A percentile compares a stretch with the other conserved stretches of the same genome.
These are phyloP conservation scores for Punica granatum DNA, from an alignment of 345 rosid genomes.

Conservation along the genomic window DNA sequence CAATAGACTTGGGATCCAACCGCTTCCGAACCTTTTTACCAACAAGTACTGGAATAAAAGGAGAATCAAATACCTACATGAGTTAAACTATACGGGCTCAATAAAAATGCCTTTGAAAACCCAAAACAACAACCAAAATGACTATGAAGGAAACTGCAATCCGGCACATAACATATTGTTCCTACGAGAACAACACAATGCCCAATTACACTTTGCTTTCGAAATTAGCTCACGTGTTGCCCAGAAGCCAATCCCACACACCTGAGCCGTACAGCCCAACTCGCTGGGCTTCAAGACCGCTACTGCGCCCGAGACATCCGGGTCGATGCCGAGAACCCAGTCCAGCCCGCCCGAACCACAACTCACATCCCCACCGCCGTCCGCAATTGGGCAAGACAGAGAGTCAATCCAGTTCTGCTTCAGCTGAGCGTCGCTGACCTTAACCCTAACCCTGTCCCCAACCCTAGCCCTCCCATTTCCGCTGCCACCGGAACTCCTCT, in stretches of 20 bases:
- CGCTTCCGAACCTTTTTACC: constrained; percentile 68
- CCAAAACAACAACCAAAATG: not conserved
- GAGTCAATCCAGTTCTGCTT: constrained; percentile 19
- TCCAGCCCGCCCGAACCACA: constrained; percentile 16
- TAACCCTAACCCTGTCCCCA: constrained; percentile 13
- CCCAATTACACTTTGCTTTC: not conserved
- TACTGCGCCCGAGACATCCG: constrained; percentile 74
- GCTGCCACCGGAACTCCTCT: not conserved
- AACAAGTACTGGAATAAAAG: constrained; percentile 54
- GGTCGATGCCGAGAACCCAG: constrained; percentile 80
- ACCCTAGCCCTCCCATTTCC: constrained; percentile 4
- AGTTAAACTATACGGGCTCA: not conserved
- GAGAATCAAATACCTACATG: constrained; percentile 76
- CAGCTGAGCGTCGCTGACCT: constrained; percentile 12
- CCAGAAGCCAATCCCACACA: constrained; percentile 6
- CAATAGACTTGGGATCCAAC: constrained; percentile 70
- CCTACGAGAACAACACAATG: not conserved
- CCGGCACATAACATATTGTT: not conserved
- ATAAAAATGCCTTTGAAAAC: not conserved
- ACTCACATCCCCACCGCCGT: not conserved
- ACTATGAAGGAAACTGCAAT: not conserved
- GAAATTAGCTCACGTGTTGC: not conserved
- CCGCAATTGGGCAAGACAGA: constrained; percentile 10
- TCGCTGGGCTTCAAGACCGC: constrained; percentile 51
- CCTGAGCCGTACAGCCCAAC: constrained; percentile 57